Base-by-base conservation (phyloP, 2,329 filamentous ascomycete species). In the Sordariomycetes sp. region DNA sequence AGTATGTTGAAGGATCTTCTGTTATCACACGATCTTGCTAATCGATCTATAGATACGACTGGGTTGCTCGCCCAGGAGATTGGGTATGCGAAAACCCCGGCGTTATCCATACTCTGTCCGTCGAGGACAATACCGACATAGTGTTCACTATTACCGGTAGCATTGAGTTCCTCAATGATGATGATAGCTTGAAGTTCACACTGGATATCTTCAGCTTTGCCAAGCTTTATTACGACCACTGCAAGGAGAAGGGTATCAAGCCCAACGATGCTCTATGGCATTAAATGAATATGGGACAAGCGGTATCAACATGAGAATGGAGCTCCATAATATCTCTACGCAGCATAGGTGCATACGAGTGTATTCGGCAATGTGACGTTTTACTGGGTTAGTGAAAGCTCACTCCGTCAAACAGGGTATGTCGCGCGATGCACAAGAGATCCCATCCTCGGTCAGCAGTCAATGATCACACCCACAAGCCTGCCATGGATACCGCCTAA, bases 1-100 rank as follows among this genome's bases (percentile, higher is more conserved):
- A 39, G 37, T 39, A 33, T 32, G 37, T 35, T 21, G 14, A 33
- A 24, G 30, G n/a, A 15, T 20, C 15, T 26, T 17, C 15, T 21
- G 26, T 16, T 32, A 21, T 25, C 8, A 25, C 14, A 19, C 25
- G 25, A 8, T 16, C 8, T 32, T 23, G 19, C 32, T 36, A 34
- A 32, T 25, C 25, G 10, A 31, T 32, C 28, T 21, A 12, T 30
- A 48, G 46, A 19, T 48, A 48, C 12, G 45, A 46, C 38, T 48
- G 46, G 46, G 35, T 39, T 40, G 46, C 46, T 16, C 39, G 36
- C 9, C 43, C 46, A 21, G 46, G 46, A 29, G 46, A 48, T 28
- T 48, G 39, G 39, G 43, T 47, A 21, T 44, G 42, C 26, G 46
- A 48, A 27, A 48, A 48, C 37, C 45, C 45, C 3, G 46, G 46